Conservation (phyloP, 768 basidiomycete species). For the Auricularia cornea region DNA sequence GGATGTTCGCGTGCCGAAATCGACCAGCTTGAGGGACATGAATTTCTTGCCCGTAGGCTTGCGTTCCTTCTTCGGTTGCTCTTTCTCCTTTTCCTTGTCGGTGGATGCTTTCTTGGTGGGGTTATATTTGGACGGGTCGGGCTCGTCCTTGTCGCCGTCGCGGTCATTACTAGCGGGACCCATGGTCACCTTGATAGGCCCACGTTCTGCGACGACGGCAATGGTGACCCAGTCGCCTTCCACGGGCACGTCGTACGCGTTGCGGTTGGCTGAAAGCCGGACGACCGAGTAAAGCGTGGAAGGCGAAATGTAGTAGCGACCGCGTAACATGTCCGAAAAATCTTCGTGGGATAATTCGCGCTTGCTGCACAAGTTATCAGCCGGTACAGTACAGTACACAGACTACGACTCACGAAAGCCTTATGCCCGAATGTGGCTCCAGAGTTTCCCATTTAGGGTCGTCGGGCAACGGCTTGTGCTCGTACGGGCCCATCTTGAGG, state of each 20-base stretch:
- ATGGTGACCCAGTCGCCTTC: slow-evolving; percentile 93
- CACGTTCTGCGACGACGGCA: slow-evolving; percentile 88
- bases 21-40: slow-evolving; percentile 76
- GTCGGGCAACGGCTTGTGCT: slow-evolving; percentile 60
- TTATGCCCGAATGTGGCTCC: slow-evolving; percentile 89
- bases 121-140: neutral
- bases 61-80: slow-evolving; percentile 18
- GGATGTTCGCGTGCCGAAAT: slow-evolving; percentile 60
- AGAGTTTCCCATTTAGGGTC: slow-evolving; percentile 70
- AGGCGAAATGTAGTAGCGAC: slow-evolving; percentile 81
- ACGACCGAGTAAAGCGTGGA: slow-evolving; percentile 83
- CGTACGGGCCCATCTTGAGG: slow-evolving; percentile 66
- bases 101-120: neutral
- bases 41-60: slow-evolving; percentile 66
- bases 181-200: slow-evolving; percentile 67
- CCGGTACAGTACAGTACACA: slow-evolving; percentile 1
- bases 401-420: slow-evolving; percentile 54
- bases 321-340: slow-evolving; percentile 70
- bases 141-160: neutral
- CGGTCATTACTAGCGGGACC: slow-evolving; percentile 15
- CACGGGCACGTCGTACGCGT: slow-evolving; percentile 86
- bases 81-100: slow-evolving; percentile 25
- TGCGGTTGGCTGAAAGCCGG: slow-evolving; percentile 65
- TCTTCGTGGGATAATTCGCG: slow-evolving; percentile 67
- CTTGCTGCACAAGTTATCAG: slow-evolving; percentile 23